Evolutionary conservation across 2,329 filamentous ascomycete genomes (phyloP), one percentile per base, ranked within the genome.

Genomic region (Apiospora phragmitis): DNA sequence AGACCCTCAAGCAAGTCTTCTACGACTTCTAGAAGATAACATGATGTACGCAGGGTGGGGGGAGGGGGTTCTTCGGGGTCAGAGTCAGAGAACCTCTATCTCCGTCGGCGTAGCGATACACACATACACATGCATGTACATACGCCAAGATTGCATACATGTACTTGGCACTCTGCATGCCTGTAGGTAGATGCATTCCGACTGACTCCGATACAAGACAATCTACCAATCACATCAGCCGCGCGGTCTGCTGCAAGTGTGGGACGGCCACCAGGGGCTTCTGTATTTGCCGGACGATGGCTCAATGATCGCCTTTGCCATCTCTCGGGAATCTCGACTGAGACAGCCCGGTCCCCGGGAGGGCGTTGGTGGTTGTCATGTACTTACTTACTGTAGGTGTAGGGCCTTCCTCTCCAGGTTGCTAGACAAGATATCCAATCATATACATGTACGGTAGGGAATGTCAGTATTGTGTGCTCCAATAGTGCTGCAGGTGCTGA

Each of bases 291-390:
- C 55, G 55, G 55, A n/a, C 55, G 55, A 62, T 35, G 21, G 29
- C 55, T 38, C 32, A 62, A 38, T n/a, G 55, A 62, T 62, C 55
- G 55, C 29, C 55, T 62, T 62, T 14, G 32, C n/a, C 29, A 62
- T 62, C 55, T 35, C 55, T 62, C 55, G 55, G 55, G 55, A 62
- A 62, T 62, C 55, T 62, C 32, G 29, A 62, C 55, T 62, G 55
- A 62, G 55, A 62, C 55, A 62, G 55, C 55, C 55, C 55, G 55
- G 55, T n/a, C 32, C 38, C 55, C 55, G 18, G 55, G 55, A 29
- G n/a, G 43, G 43, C 21, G 43, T 18, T 8, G 32, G 29, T 38
- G 51, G 51, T 35, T 29, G 51, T 43, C 42, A 43, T 11, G 45
- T 24, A 49, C 32, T 38, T 16, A n/a, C 21, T 32, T 55, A 32